Conservation (phyloP, 202 grass and related monocot species). For the Setaria viridis region DNA sequence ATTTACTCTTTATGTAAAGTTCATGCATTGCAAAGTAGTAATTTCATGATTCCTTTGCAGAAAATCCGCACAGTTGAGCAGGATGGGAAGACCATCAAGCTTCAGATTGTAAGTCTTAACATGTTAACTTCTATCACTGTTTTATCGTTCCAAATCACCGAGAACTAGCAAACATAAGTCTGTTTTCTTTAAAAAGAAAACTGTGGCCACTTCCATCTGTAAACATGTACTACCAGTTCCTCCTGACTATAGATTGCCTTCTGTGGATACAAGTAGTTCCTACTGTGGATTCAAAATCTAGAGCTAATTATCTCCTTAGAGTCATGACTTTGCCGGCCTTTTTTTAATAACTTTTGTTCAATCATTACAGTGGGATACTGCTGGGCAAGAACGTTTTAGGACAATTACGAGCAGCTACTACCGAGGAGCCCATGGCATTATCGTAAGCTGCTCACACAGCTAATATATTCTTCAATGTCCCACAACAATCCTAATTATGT, state of each 20-base stretch:
- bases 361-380: conserved; percentile 69
- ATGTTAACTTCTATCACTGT: not conserved
- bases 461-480: not conserved
- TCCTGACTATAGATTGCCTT: not conserved
- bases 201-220: not conserved
- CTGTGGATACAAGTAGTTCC: no score
- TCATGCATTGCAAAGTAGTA: not conserved
- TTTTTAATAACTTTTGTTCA: conserved; percentile 6
- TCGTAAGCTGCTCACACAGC: conserved; percentile 48
- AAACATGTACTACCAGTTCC: not conserved
- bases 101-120: conserved; percentile 54
- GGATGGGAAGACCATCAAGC: conserved; percentile 60
- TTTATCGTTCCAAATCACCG: not conserved
- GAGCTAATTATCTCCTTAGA: not conserved
- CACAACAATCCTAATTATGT: not conserved
- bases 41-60: conserved; percentile 12
- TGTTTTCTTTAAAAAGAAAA: not conserved
- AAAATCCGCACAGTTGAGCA: conserved; percentile 63
- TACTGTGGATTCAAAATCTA: no score
- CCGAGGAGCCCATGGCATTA: conserved; percentile 74
- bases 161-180: not conserved
- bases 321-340: not conserved
- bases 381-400: conserved; percentile 81
- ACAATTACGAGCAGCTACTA: conserved; percentile 86
- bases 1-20: not conserved